Percentiles rank a stretch among this genome's conserved stretches.
Evolutionary conservation across 2,329 filamentous ascomycete species (phyloP).

Genomic region (Colletotrichum sp.): DNA sequence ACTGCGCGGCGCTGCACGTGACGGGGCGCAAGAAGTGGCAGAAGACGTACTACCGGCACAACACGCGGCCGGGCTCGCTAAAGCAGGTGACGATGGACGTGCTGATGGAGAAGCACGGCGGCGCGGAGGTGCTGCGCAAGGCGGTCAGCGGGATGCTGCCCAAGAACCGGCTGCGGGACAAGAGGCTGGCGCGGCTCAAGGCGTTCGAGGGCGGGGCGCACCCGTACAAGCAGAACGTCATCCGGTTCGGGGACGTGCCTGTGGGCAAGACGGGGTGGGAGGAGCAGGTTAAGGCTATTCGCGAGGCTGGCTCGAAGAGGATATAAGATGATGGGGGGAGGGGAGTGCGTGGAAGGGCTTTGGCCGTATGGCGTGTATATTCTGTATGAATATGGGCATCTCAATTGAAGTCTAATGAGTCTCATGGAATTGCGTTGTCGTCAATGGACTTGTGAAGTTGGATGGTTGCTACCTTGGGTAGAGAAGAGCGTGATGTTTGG

Average conservation of each 20-base stretch:
- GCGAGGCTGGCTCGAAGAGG: slow-evolving; percentile 53
- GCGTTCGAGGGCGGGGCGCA: slow-evolving; percentile 93
- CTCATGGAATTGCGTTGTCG: neutral
- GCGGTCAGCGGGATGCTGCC: slow-evolving; percentile 97
- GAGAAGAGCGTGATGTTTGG: neutral
- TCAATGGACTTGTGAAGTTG: neutral
- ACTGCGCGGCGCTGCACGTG: slow-evolving; percentile 84
- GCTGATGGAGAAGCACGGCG: slow-evolving; percentile 93
- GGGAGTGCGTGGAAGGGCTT: neutral
- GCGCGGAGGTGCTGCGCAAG: slow-evolving; percentile 86
- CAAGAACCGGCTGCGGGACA: slow-evolving; percentile 92
- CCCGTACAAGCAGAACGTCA: slow-evolving; percentile 88
- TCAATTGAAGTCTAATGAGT: slow-evolving; percentile 13
- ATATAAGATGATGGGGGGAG: slow-evolving; percentile 42
- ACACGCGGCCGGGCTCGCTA: slow-evolving; percentile 85
- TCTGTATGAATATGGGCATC: slow-evolving; percentile 22
- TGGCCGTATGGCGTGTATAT: slow-evolving; percentile 19
- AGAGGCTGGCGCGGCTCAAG: slow-evolving; percentile 87
- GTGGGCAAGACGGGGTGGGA: slow-evolving; percentile 62
- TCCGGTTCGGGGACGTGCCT: slow-evolving; percentile 69
- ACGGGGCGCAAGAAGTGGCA: slow-evolving; percentile 93
- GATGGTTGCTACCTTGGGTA: neutral
- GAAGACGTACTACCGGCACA: slow-evolving; percentile 96
- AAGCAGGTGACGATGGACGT: slow-evolving; percentile 92
- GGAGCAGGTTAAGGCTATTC: slow-evolving; percentile 53